These are phyloP conservation scores for Microascus cirrosus DNA, from an alignment of 2,329 filamentous ascomycete genomes.

Conservation along the genomic window DNA sequence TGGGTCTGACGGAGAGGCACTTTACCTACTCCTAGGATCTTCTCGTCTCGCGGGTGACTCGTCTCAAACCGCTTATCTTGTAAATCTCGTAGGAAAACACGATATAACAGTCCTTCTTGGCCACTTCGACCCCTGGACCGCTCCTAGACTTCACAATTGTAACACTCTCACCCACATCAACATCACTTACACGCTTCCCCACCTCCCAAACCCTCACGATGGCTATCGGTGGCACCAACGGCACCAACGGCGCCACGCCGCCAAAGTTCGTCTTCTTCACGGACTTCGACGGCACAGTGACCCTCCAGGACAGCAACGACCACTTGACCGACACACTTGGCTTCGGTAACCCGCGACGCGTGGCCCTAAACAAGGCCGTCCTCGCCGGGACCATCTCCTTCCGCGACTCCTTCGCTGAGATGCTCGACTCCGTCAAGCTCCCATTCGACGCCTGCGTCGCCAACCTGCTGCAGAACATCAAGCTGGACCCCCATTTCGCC, in stretches of 20 bases:
- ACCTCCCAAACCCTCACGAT: not conserved
- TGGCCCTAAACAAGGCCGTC: constrained; percentile 64
- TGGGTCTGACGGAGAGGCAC: not conserved
- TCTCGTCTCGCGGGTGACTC: not conserved
- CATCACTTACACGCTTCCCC: not conserved
- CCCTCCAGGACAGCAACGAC: constrained; percentile 55
- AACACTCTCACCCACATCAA: not conserved
- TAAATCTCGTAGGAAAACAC: not conserved
- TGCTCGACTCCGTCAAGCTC: constrained; percentile 77
- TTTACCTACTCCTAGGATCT: not conserved
- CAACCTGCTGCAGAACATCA: constrained; percentile 69
- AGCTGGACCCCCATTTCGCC: constrained; percentile 78
- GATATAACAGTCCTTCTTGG: not conserved
- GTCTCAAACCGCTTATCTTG: not conserved
- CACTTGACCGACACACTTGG: constrained; percentile 85
- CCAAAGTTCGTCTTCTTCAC: constrained; percentile 97
- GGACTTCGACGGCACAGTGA: constrained; percentile 96
- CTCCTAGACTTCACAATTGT: not conserved
- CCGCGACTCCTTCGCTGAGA: constrained; percentile 77
- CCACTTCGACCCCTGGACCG: not conserved
- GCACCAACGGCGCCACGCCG: constrained; percentile 31
- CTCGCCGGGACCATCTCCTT: constrained; percentile 62
- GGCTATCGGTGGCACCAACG: not conserved
- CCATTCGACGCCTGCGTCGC: constrained; percentile 77
- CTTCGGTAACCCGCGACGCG: constrained; percentile 62